Evolutionary conservation across 2,329 filamentous ascomycete genomes (phyloP).

Genomic region (Exophiala bonariae): DNA sequence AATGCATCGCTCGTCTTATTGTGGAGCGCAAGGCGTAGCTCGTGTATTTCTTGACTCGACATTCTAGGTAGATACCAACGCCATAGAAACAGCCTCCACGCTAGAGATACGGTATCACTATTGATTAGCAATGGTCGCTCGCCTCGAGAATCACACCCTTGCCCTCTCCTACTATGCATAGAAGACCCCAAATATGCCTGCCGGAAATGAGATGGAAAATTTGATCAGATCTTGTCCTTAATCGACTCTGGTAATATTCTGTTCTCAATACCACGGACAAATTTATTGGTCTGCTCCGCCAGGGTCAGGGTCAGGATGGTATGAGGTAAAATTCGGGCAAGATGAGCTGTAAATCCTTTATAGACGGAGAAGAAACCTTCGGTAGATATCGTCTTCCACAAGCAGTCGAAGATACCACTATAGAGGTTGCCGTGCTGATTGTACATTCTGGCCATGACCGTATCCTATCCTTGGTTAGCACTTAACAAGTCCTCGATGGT

Average conservation of each 20-base stretch:
- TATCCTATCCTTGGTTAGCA: conserved; percentile 58
- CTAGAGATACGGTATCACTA: no score
- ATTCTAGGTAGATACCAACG: no score
- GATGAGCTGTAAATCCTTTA: conserved; percentile 94
- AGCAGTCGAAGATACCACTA: conserved; percentile 85
- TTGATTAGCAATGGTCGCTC: no score
- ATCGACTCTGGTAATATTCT: conserved; percentile 50
- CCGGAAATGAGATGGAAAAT: neutral
- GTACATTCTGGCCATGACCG: conserved; percentile 98
- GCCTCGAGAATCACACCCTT: no score
- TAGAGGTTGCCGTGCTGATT: conserved; percentile 99
- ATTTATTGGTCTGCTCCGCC: conserved; percentile 95
- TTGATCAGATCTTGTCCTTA: conserved; percentile 45
- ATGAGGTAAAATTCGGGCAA: conserved; percentile 91
- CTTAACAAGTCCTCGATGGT: conserved; percentile 5
- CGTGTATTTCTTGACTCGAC: no score
- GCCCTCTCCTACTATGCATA: no score
- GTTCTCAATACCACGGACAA: conserved; percentile 77
- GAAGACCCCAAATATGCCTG: no score
- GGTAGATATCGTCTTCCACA: conserved; percentile 85
- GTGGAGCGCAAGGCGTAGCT: conserved; percentile 11
- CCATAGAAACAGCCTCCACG: no score
- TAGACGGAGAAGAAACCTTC: conserved; percentile 93
- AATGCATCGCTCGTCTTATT: conserved; percentile 17
- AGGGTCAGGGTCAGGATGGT: conserved; percentile 90